A percentile compares a stretch with the other conserved stretches of the same genome.
phyloP scores from a whole-genome alignment of 306 rosid species.

The Acacia melanoxylon region DNA sequence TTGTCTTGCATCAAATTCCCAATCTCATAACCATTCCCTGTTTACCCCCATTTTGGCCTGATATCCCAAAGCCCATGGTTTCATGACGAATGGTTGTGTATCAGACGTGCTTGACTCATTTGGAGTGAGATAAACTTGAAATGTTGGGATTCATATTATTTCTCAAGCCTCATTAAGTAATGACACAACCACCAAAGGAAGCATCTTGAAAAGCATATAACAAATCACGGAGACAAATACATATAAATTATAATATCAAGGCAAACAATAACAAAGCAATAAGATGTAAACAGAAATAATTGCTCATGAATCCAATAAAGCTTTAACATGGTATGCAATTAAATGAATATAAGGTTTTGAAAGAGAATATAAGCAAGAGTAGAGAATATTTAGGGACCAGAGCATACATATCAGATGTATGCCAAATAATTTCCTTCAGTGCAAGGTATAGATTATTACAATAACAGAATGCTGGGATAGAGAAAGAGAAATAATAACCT shows the following conservation, averaged over 20 bases:
- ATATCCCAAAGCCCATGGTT: not conserved
- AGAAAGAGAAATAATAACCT: not conserved
- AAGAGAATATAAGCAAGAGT: not conserved
- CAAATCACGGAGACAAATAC: not conserved
- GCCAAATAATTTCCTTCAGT: not conserved
- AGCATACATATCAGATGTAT: not conserved
- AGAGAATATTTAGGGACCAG: not conserved
- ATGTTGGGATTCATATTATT: slow-evolving; percentile 3
- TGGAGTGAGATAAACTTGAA: not conserved
- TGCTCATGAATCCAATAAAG: slow-evolving; percentile 9
- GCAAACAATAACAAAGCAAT: not conserved
- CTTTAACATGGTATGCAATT: not conserved
- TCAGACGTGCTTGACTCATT: not conserved
- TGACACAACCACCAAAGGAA: not conserved
- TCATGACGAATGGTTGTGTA: not conserved
- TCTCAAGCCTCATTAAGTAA: not conserved
- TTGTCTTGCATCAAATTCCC: not conserved
- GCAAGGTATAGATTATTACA: not conserved
- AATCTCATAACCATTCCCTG: not conserved
- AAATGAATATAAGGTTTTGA: not conserved
- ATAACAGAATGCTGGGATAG: not conserved
- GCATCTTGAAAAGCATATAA: not conserved
- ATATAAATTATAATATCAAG: not conserved
- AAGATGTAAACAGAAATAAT: slow-evolving; percentile 1
- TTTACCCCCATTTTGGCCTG: not conserved